Percentiles rank a stretch among this genome's conserved stretches.
These are phyloP conservation scores for Calvatia gigantea DNA, from an alignment of 768 basidiomycete genomes.

Conservation along the genomic window DNA sequence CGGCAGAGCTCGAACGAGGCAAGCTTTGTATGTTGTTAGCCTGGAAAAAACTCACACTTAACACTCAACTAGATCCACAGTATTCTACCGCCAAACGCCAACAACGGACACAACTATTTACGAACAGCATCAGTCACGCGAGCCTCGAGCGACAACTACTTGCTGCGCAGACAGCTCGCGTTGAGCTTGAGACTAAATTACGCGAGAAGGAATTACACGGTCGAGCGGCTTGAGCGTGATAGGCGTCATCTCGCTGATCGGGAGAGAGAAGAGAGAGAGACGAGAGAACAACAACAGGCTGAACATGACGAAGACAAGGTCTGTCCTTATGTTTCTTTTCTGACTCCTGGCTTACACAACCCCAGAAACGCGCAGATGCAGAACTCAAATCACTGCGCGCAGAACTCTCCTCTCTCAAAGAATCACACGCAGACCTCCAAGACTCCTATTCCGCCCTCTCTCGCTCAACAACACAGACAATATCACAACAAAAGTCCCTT, in stretches of 20 bases:
- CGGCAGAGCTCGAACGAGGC: constrained; percentile 69
- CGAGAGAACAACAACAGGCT: constrained; percentile 55
- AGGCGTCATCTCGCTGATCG: constrained; percentile 65
- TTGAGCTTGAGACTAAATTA: constrained; percentile 65
- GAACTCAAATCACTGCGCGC: constrained; percentile 52
- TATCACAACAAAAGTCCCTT: constrained; percentile 48
- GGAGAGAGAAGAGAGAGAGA: constrained; percentile 65
- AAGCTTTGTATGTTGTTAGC: constrained; percentile 11
- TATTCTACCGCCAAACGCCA: constrained; percentile 65
- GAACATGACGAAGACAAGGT: constrained; percentile 62
- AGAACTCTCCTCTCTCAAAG: constrained; percentile 44
- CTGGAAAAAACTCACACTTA: neutral
- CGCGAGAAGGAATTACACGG: constrained; percentile 57
- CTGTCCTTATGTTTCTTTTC: constrained; percentile 13
- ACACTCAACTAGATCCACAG: constrained; percentile 48
- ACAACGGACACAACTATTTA: constrained; percentile 61
- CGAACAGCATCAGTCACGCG: constrained; percentile 57
- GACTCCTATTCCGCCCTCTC: constrained; percentile 49
- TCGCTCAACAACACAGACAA: constrained; percentile 45
- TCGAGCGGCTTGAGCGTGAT: constrained; percentile 70
- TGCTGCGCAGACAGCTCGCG: constrained; percentile 54
- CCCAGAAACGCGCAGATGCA: constrained; percentile 44
- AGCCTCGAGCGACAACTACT: constrained; percentile 67
- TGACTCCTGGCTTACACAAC: neutral
- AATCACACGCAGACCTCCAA: constrained; percentile 59